Evolutionary conservation across 257 asterid species (phyloP).

Genomic region (Anisodus acutangulus): DNA sequence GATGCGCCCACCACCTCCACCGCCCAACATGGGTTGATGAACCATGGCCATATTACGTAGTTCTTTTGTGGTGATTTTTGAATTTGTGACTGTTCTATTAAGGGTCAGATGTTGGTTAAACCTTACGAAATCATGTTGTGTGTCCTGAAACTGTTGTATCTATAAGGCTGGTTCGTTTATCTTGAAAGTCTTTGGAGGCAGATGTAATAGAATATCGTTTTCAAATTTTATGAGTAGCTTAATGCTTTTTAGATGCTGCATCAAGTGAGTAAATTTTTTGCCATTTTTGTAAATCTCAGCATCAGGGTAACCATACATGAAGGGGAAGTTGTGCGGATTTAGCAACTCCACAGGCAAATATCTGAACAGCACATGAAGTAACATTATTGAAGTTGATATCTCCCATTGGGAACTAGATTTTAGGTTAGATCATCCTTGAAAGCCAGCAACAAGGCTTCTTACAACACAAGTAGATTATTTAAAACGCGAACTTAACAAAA

Average conservation of each 20-base stretch:
- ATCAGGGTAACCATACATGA: neutral
- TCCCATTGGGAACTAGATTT: neutral
- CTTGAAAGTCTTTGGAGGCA: neutral
- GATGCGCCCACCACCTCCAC: slow-evolving; percentile 69
- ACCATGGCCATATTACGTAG: neutral
- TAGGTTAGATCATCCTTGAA: too few species aligned
- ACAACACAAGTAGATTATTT: too few species aligned
- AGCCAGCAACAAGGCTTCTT: too few species aligned
- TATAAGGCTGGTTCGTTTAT: neutral
- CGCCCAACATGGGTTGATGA: slow-evolving; percentile 72
- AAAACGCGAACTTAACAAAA: too few species aligned
- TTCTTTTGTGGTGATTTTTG: neutral
- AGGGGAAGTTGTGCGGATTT: neutral
- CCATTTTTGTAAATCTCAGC: neutral
- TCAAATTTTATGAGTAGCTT: neutral
- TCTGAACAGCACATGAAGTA: neutral
- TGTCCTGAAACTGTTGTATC: neutral
- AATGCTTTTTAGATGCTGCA: neutral
- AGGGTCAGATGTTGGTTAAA: neutral
- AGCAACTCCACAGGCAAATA: neutral
- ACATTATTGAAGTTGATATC: neutral
- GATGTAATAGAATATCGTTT: neutral
- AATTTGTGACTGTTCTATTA: neutral
- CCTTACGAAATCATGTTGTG: neutral
- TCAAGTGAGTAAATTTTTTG: neutral